Evolutionary conservation across 495 filamentous ascomycete species (phyloP), one percentile per base, ranked within the genome.

Genomic region (Thermothielavioides terrestris): DNA sequence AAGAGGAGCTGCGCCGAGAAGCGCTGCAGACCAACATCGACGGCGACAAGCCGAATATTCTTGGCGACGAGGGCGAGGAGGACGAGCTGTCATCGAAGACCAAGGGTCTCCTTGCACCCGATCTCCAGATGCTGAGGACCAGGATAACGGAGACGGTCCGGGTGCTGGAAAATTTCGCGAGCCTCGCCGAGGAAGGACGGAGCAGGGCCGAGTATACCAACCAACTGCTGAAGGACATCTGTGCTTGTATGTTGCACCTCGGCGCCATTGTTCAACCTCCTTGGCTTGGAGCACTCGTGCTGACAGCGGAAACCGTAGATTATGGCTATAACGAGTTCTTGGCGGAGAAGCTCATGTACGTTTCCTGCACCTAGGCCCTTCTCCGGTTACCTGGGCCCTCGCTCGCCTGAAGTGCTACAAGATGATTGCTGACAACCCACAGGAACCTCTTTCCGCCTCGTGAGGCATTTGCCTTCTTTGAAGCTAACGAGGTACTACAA

Each of bases 381-480:
- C 5, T 11, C 6, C 10, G 10, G 25, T n/a, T 10, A 12, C 20
- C 8, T 44, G 15, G 10, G 12, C 1, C 11, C 10, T 41, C 8
- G 18, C 3, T n/a, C n/a, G 8, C 2, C 15, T 6, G 6, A 7
- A 17, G 21, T 20, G 9, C 3, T 36, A 18, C 12, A 3, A 12
- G 25, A 10, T 3, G 3, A 18, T 2, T 32, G 18, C 45, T 59
- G 6, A 59, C 6, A 82, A 86, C 14, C 8, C 39, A 18, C 15
- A 59, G 57, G 68, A 84, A 86, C 57, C 81, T 98, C 6, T 98
- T 98, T 74, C 79, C 89, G 1, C 86, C 94, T 21, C 82, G 84
- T 58, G 94, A 98, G 69, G 94, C 92, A 0, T 95, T 98, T 51
- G 89, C 89, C 6, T 98, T 98, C 69, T 98, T 98, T 69, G 92